Evolutionary conservation across 2,329 filamentous ascomycete genomes (phyloP).

Genomic region (Nigrospora sphaerica): DNA sequence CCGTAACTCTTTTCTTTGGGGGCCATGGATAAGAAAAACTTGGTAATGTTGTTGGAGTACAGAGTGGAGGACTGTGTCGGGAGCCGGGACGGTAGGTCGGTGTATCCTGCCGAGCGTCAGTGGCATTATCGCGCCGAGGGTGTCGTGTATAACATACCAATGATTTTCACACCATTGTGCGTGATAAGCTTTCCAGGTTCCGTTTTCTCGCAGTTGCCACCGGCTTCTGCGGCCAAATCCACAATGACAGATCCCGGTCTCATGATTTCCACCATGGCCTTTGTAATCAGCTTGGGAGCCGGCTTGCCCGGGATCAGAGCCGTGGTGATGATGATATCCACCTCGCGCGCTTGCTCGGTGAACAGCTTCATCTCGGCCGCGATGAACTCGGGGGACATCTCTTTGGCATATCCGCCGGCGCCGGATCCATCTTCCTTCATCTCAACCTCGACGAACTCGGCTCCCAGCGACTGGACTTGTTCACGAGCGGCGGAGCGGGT

Average conservation of each 20-base stretch:
- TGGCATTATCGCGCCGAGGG: background rate
- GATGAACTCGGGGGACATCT: constrained; percentile 92
- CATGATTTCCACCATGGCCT: constrained; percentile 75
- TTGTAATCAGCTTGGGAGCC: constrained; percentile 78
- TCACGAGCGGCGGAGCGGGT: constrained; percentile 83
- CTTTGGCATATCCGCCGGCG: constrained; percentile 82
- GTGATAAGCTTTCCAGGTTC: constrained; percentile 62
- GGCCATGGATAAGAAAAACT: constrained; percentile 75
- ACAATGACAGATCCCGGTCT: constrained; percentile 85
- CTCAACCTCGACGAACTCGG: constrained; percentile 83
- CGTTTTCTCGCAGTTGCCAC: constrained; percentile 82
- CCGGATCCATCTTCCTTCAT: constrained; percentile 79
- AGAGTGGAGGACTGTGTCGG: constrained; percentile 85
- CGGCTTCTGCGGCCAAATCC: constrained; percentile 80
- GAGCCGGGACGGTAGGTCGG: constrained; percentile 77
- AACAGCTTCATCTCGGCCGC: constrained; percentile 91
- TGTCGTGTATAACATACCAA: constrained; percentile 46
- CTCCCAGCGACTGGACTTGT: constrained; percentile 84
- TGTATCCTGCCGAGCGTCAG: constrained; percentile 54
- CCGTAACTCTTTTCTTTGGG: constrained; percentile 74
- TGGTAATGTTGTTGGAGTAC: constrained; percentile 92
- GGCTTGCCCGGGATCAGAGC: constrained; percentile 82
- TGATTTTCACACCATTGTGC: constrained; percentile 75
- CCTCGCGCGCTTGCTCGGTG: constrained; percentile 76
- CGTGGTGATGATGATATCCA: constrained; percentile 89